A percentile compares a stretch with the other conserved stretches of the same genome.
These are phyloP conservation scores for Detonula confervacea DNA, from an alignment of 352 stramenopile species.

Conservation along the genomic window DNA sequence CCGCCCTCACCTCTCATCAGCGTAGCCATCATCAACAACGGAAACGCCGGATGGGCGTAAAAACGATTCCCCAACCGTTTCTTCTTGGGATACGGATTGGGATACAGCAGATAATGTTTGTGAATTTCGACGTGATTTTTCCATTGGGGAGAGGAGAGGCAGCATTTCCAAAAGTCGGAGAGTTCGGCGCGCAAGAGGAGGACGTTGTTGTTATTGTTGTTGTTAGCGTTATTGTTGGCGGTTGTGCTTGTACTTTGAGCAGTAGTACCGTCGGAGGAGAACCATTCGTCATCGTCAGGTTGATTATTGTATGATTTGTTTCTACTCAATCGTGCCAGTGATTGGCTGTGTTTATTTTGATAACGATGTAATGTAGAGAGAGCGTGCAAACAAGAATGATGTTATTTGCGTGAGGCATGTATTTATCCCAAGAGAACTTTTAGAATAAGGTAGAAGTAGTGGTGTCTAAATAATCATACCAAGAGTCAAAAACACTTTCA, in stretches of 20 bases:
- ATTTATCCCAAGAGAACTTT: no score
- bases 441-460: no score
- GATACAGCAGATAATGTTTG: conserved; percentile 81
- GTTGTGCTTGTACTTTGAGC: not conserved
- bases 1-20: conserved; percentile 2
- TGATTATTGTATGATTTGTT: conserved; percentile 46
- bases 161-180: conserved; percentile 78
- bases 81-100: conserved; percentile 84
- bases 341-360: no score
- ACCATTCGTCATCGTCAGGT: no score
- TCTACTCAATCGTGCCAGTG: conserved; percentile 60
- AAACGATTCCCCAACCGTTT: conserved; percentile 62
- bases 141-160: conserved; percentile 34
- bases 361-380: no score
- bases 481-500: no score
- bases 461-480: no score
- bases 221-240: not conserved
- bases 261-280: no score
- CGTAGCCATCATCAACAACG: conserved; percentile 63
- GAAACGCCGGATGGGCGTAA: conserved; percentile 81
- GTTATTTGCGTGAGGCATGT: no score
- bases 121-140: conserved; percentile 28
- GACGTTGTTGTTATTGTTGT: conserved; percentile 43
- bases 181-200: conserved; percentile 77
- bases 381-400: no score